These are phyloP conservation scores for Hysterangium stoloniferum DNA, from an alignment of 768 basidiomycete species.

Conservation along the genomic window DNA sequence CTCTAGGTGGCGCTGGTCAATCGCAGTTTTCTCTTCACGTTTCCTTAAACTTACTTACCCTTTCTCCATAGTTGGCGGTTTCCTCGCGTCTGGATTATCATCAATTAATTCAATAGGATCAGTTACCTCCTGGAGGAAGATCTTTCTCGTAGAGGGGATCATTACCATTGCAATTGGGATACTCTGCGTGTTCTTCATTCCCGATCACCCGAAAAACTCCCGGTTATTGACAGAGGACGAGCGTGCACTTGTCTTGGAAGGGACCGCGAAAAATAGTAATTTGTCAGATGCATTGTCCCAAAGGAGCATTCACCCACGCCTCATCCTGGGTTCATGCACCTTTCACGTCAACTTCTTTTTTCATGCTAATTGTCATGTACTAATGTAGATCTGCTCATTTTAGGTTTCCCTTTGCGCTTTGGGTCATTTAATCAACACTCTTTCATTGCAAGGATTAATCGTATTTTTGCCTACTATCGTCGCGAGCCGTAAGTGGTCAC, in stretches of 20 bases:
- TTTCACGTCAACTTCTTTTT: constrained; percentile 27
- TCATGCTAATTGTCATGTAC: neutral
- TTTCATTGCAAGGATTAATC: constrained; percentile 26
- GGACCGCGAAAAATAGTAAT: constrained; percentile 29
- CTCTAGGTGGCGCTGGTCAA: constrained; percentile 32
- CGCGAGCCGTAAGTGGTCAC: constrained; percentile 32
- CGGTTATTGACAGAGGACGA: constrained; percentile 29
- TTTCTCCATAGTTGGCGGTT: constrained; percentile 26
- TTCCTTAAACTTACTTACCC: neutral
- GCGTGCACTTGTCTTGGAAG: constrained; percentile 27
- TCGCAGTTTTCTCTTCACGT: neutral
- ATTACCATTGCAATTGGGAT: constrained; percentile 32
- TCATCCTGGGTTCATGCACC: constrained; percentile 22
- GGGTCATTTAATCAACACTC: constrained; percentile 22
- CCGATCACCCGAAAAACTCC: constrained; percentile 29
- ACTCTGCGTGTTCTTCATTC: constrained; percentile 29
- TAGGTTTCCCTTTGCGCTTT: constrained; percentile 18
- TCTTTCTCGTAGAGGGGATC: constrained; percentile 38
- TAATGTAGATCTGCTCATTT: neutral
- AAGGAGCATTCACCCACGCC: constrained; percentile 22
- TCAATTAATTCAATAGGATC: constrained; percentile 24
- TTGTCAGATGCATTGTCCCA: constrained; percentile 24
- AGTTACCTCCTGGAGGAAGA: constrained; percentile 33
- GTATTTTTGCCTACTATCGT: constrained; percentile 42
- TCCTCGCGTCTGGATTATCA: constrained; percentile 31